phyloP scores from a whole-genome alignment of 345 rosid species.

The Populus davidiana region DNA sequence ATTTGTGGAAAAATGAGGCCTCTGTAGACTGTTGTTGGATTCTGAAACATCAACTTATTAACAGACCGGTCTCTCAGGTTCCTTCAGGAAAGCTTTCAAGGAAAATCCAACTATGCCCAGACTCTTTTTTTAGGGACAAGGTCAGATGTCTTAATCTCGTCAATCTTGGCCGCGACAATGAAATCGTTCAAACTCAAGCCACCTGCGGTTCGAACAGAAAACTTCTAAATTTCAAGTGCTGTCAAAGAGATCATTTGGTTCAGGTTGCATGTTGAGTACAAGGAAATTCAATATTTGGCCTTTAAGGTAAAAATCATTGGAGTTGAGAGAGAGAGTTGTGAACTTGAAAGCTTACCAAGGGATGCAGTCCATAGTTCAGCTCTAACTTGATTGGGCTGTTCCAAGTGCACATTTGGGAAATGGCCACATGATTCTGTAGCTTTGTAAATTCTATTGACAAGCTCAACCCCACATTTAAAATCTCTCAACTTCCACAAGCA shows the following conservation, averaged over 20 bases:
- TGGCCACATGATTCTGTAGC: slow-evolving; percentile 62
- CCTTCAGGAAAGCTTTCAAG: not conserved
- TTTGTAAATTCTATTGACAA: slow-evolving; percentile 66
- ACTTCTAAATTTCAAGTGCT: not conserved
- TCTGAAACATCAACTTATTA: not conserved
- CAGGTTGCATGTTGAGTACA: not conserved
- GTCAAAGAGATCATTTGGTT: not conserved
- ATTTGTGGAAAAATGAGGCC: not conserved
- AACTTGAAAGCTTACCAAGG: slow-evolving; percentile 42
- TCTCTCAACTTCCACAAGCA: slow-evolving; percentile 90
- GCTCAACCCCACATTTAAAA: slow-evolving; percentile 74
- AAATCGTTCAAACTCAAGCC: slow-evolving; percentile 90
- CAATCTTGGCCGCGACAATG: slow-evolving; percentile 84
- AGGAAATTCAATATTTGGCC: not conserved
- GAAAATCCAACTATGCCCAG: slow-evolving; percentile 56
- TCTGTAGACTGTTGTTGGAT: not conserved
- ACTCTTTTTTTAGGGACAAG: slow-evolving; percentile 68
- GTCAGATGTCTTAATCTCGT: slow-evolving; percentile 80
- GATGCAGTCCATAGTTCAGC: slow-evolving; percentile 82
- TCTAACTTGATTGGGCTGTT: slow-evolving; percentile 68
- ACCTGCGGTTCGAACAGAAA: slow-evolving; percentile 38
- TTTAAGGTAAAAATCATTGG: not conserved
- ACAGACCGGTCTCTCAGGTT: not conserved
- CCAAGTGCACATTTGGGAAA: slow-evolving; percentile 75
- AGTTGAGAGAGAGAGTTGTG: not conserved